Evolutionary conservation across 495 filamentous ascomycete species (phyloP).

Genomic region (Parathielavia hyrcaniae): DNA sequence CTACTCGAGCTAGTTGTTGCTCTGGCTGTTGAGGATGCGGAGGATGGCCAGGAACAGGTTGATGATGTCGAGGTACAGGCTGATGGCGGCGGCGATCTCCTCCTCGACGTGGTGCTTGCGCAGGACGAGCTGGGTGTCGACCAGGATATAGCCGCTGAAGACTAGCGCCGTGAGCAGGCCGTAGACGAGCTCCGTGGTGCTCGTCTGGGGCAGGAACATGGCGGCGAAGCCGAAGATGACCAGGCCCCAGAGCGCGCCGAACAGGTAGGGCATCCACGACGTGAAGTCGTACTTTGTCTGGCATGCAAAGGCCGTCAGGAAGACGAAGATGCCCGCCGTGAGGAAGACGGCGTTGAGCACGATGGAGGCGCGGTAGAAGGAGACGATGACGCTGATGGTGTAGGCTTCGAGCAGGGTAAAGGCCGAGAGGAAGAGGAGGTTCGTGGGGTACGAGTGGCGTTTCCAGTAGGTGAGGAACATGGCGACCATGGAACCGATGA

Average conservation of each 20-base stretch:
- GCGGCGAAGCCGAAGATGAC: slow-evolving; percentile 89
- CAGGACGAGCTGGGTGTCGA: slow-evolving; percentile 94
- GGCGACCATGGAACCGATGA: slow-evolving; percentile 50
- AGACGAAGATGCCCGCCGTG: slow-evolving; percentile 88
- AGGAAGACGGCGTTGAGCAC: slow-evolving; percentile 87
- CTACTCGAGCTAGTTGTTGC: slow-evolving; percentile 58
- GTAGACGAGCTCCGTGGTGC: slow-evolving; percentile 75
- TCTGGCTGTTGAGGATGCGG: slow-evolving; percentile 81
- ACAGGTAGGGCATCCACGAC: slow-evolving; percentile 90
- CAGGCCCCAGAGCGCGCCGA: slow-evolving; percentile 80
- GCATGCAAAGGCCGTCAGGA: slow-evolving; percentile 88
- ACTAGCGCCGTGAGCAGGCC: slow-evolving; percentile 73
- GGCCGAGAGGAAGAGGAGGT: slow-evolving; percentile 82
- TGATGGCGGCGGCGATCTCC: slow-evolving; percentile 95
- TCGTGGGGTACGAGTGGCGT: slow-evolving; percentile 90
- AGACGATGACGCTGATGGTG: slow-evolving; percentile 82
- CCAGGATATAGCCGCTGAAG: slow-evolving; percentile 89
- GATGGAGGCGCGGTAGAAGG: slow-evolving; percentile 72
- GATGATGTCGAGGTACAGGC: slow-evolving; percentile 91
- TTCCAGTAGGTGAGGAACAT: slow-evolving; percentile 95
- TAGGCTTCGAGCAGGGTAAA: slow-evolving; percentile 96
- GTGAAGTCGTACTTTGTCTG: slow-evolving; percentile 99
- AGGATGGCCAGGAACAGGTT: slow-evolving; percentile 94
- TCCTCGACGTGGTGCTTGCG: slow-evolving; percentile 96
- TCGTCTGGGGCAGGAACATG: slow-evolving; percentile 73